A percentile compares a stretch with the other conserved stretches of the same genome.
Conservation (phyloP, 192 early-diverging fungal genomes). For the Backusella psychrophila region DNA sequence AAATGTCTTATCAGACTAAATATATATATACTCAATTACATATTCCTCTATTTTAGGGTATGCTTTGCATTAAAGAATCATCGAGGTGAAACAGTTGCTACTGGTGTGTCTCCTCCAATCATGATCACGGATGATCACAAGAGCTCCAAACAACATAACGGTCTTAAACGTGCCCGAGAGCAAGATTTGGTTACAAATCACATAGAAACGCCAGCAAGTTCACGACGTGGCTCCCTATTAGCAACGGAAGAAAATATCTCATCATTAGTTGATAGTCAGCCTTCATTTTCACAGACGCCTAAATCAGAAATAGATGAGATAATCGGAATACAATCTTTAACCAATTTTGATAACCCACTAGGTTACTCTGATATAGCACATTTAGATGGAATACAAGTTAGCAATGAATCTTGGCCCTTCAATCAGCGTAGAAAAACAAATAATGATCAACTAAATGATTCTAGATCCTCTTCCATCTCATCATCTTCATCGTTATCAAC, state of each 20-base stretch:
- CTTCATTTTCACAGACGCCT: neutral
- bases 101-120: constrained; percentile 84
- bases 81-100: constrained; percentile 62
- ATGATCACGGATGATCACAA: constrained; percentile 99
- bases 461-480: neutral
- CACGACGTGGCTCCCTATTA: neutral
- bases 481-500: constrained; percentile 1
- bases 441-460: neutral
- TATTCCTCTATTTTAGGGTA: constrained; percentile 39
- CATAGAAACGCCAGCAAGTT: neutral
- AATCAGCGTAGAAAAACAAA: constrained; percentile 32
- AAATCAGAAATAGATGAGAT: constrained; percentile 2
- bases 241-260: neutral
- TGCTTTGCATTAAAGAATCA: constrained; percentile 73
- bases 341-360: neutral
- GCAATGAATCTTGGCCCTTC: constrained; percentile 29
- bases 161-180: neutral
- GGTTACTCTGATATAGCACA: constrained; percentile 1
- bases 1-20: neutral
- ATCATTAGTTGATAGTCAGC: neutral
- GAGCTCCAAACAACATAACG: constrained; percentile 53
- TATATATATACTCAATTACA: neutral
- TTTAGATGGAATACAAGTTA: neutral
- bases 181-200: neutral
- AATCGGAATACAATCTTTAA: neutral